Conservation (phyloP, 2,329 filamentous ascomycete species). For the Rhinocladiella mackenziei region DNA sequence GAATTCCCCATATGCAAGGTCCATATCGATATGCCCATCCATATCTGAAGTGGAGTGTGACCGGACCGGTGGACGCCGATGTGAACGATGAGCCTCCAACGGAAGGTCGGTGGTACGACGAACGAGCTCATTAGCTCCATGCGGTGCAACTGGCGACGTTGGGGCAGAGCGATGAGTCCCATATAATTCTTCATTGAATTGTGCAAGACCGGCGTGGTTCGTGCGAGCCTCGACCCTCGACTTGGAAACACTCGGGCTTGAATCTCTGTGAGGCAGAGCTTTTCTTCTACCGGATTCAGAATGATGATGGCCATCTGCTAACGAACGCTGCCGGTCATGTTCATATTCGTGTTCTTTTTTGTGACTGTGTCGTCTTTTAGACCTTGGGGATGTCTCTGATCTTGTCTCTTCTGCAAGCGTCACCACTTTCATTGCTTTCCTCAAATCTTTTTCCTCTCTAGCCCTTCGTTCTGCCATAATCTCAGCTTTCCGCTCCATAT, state of each 20-base stretch:
- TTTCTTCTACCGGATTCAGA: slow-evolving; percentile 15
- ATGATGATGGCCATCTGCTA: slow-evolving; percentile 7
- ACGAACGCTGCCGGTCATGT: slow-evolving; percentile 28
- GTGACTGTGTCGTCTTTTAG: slow-evolving; percentile 30
- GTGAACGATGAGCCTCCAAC: slow-evolving; percentile 9
- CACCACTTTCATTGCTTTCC: slow-evolving; percentile 54
- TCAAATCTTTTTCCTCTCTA: slow-evolving; percentile 55
- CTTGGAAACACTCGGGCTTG: neutral
- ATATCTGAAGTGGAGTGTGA: slow-evolving; percentile 27
- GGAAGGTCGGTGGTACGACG: slow-evolving; percentile 28
- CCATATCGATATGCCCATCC: slow-evolving; percentile 68
- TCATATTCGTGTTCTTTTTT: slow-evolving; percentile 22
- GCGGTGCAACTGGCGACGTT: slow-evolving; percentile 31
- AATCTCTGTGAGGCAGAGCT: neutral
- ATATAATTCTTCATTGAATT: slow-evolving; percentile 29
- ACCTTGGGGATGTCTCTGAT: slow-evolving; percentile 42
- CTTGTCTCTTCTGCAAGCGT: slow-evolving; percentile 45
- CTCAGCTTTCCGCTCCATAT: slow-evolving; percentile 80
- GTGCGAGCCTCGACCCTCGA: neutral
- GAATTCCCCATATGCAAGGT: slow-evolving; percentile 85
- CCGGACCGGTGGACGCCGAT: slow-evolving; percentile 18
- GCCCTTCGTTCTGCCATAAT: slow-evolving; percentile 67
- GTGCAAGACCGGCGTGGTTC: slow-evolving; percentile 19
- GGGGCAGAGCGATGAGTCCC: slow-evolving; percentile 26
- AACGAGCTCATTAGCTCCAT: slow-evolving; percentile 14